Base-by-base conservation (phyloP, 345 rosid genomes). In the Bruguiera parviflora region DNA sequence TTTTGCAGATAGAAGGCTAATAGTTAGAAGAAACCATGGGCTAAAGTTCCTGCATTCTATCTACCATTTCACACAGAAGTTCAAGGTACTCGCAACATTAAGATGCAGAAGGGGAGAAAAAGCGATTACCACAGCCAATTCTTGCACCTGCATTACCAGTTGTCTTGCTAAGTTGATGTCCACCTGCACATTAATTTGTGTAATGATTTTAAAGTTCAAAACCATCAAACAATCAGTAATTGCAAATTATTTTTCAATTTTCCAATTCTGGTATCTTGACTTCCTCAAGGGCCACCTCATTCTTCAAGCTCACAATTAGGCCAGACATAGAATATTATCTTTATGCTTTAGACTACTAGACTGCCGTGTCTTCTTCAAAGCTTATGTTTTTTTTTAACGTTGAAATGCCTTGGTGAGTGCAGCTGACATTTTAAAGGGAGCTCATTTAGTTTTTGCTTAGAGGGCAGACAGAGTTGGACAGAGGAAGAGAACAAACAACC, bases 81-180 rank as follows among this genome's bases (percentile, higher is more conserved):
- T 21, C 51, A 29, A 25, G 19, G 8, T 20, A 8, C 19, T 46
- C 24, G 31, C 43, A 29, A 31, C 49, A 27, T 6, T 11, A 21
- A 31, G 22, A 62, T 46, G 10, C 3, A 24, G 2, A 59, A 65
- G 53, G 33, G 25, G 53, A 62, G 1, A 61, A 61, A 65, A 52
- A 56, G 16, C 0, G 6, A 35, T 75, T 89, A 94, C 97, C 98
- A 31, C 97, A 91, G 61, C 97, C 98, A 55, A 91, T 83, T 77
- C 98, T 85, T 3, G 95, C 88, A 66, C 98, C 98, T 9, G 97
- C 97, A 65, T 93, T 93, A 46, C 98, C 97, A 10, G 59, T 56
- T 24, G 59, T 56, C 31, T 56, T 56, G 59, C 59, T 56, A 10
- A 56, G 59, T 56, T 56, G 28, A 56, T 24, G 59, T 24, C 59